Percentiles rank a stretch among this genome's conserved stretches.
These are phyloP conservation scores for Chamaenerion angustifolium DNA, from an alignment of 345 rosid species.

Conservation along the genomic window DNA sequence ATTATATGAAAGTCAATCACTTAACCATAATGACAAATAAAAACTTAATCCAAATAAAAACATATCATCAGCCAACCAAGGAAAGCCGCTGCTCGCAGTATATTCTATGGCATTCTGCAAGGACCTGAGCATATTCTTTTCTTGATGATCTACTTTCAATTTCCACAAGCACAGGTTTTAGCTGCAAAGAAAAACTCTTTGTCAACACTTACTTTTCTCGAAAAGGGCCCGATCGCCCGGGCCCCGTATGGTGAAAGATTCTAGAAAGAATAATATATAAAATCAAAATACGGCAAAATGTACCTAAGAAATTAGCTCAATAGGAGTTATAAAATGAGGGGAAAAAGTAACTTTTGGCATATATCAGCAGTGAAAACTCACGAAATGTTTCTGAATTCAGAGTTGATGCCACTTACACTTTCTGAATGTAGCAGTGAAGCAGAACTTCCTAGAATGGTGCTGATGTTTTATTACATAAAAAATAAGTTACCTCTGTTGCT, in stretches of 20 bases:
- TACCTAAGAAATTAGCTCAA: not conserved
- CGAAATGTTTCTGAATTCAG: not conserved
- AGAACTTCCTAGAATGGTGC: not conserved
- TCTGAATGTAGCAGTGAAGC: not conserved
- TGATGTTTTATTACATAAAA: not conserved
- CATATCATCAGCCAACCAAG: conserved; percentile 43
- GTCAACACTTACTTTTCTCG: too few species aligned
- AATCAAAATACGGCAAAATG: not conserved
- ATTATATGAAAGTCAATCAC: conserved; percentile 3
- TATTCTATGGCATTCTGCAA: conserved; percentile 82
- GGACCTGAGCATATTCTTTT: conserved; percentile 73
- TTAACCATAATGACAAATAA: conserved; percentile 5
- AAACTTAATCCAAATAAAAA: not conserved
- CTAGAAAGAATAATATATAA: too few species aligned
- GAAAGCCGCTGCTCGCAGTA: conserved; percentile 93
- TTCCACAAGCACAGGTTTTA: conserved; percentile 79
- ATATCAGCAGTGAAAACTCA: not conserved
- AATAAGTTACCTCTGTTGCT: conserved; percentile 58
- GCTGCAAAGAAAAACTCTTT: conserved; percentile 30
- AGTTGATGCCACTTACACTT: not conserved
- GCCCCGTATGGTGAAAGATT: too few species aligned
- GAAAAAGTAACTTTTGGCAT: not conserved
- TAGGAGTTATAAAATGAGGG: not conserved
- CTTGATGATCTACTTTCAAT: conserved; percentile 87
- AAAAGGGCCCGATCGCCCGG: too few species aligned